Percentiles rank a stretch among this genome's conserved stretches.
Conservation (phyloP, 495 filamentous ascomycete species). For the Tetracladium setigerum region DNA sequence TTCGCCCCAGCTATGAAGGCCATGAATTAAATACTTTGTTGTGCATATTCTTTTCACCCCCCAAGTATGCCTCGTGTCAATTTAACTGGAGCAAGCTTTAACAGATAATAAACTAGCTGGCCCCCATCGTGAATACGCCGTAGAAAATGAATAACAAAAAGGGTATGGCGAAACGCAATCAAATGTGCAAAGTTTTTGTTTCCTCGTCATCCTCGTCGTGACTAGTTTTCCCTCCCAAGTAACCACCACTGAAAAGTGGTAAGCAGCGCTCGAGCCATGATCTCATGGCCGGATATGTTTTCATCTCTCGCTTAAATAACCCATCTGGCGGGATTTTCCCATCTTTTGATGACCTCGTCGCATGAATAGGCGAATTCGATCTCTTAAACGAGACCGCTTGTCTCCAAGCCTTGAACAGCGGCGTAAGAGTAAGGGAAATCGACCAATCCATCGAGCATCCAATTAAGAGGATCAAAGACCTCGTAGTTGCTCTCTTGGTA, state of each 20-base stretch:
- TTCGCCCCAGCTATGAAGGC: too few species aligned
- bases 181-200: too few species aligned
- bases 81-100: too few species aligned
- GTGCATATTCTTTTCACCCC: too few species aligned
- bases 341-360: neutral
- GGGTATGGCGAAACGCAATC: too few species aligned
- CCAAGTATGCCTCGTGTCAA: too few species aligned
- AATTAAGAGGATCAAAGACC: constrained; percentile 67
- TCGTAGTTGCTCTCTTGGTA: constrained; percentile 25
- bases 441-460: constrained; percentile 79
- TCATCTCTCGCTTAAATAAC: neutral
- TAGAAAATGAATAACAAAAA: too few species aligned
- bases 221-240: too few species aligned
- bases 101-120: too few species aligned
- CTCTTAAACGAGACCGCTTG: constrained; percentile 13
- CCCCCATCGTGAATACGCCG: too few species aligned
- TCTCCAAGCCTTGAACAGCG: constrained; percentile 20
- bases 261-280: neutral
- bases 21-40: too few species aligned
- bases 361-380: neutral
- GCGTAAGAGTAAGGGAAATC: constrained; percentile 65
- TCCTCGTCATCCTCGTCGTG: neutral
- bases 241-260: neutral
- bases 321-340: neutral
- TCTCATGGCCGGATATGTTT: neutral